A percentile compares a stretch with the other conserved stretches of the same genome.
These are phyloP conservation scores for Cystofilobasidium bisporidii DNA, from an alignment of 768 basidiomycete genomes.

Conservation along the genomic window DNA sequence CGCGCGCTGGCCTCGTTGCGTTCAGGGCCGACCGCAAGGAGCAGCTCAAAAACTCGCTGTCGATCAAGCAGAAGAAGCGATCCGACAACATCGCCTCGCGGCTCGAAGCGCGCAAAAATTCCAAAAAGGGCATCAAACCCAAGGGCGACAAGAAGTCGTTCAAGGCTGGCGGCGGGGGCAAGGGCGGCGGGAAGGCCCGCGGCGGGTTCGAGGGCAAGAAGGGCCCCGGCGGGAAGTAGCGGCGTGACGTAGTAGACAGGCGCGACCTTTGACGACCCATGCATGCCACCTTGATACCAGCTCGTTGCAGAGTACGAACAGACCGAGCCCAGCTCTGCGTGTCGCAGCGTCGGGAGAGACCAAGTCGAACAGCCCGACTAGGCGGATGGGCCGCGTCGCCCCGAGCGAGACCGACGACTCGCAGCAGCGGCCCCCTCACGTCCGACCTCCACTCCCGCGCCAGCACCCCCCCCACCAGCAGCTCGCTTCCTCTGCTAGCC, in stretches of 20 bases:
- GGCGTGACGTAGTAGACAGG: background rate
- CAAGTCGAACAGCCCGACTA: too few species aligned
- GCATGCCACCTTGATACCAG: too few species aligned
- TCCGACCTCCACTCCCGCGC: too few species aligned
- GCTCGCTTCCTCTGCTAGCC: too few species aligned
- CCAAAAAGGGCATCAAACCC: constrained; percentile 48
- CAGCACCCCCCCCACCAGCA: too few species aligned
- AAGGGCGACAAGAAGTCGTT: constrained; percentile 39
- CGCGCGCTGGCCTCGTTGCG: background rate
- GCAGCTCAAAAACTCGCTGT: constrained; percentile 60
- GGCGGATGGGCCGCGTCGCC: too few species aligned
- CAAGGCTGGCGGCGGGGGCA: constrained; percentile 16
- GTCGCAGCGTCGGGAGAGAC: too few species aligned
- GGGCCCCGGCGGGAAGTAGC: constrained; percentile 18
- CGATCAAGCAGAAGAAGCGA: constrained; percentile 81
- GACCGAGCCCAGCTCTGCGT: too few species aligned
- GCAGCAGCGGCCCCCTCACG: too few species aligned
- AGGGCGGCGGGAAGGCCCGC: constrained; percentile 12
- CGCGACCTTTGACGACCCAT: too few species aligned
- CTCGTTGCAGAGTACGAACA: too few species aligned
- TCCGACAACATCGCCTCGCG: constrained; percentile 81
- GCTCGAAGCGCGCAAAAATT: constrained; percentile 61
- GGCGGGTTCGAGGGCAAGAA: constrained; percentile 29
- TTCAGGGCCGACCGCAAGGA: constrained; percentile 85
- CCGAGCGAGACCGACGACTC: too few species aligned